phyloP scores from a whole-genome alignment of 164 flowering plant species.

The Tinospora cordifolia region DNA sequence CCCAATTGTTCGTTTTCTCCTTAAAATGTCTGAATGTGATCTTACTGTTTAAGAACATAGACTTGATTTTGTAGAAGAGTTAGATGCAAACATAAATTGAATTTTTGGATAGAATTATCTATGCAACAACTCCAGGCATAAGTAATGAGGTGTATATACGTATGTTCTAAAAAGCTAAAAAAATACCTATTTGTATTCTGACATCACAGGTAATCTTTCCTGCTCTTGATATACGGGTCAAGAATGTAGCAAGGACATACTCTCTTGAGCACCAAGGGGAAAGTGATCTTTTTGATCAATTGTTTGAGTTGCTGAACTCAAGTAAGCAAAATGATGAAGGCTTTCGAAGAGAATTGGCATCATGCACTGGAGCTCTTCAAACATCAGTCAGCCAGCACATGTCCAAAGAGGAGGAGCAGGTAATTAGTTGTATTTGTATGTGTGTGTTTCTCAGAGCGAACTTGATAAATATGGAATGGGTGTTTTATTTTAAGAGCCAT shows the following conservation, averaged over 20 bases:
- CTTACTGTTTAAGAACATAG: too few relatives aligned
- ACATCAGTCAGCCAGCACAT: conserved; percentile 88
- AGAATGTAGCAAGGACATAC: conserved; percentile 87
- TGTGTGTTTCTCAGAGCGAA: background rate
- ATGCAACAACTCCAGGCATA: too few relatives aligned
- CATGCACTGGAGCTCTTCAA: conserved; percentile 73
- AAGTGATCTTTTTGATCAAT: conserved; percentile 71
- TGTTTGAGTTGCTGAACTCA: conserved; percentile 54
- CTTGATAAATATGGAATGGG: background rate
- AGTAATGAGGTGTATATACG: background rate
- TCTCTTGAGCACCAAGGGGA: conserved; percentile 92
- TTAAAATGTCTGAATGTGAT: too few relatives aligned
- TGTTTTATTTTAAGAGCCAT: background rate
- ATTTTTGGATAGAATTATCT: too few relatives aligned
- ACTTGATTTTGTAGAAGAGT: too few relatives aligned
- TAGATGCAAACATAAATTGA: too few relatives aligned
- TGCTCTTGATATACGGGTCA: conserved; percentile 86
- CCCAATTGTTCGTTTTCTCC: too few relatives aligned
- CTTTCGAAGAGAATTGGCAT: conserved; percentile 70
- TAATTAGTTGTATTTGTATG: conserved; percentile 12
- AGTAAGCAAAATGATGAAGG: conserved; percentile 50
- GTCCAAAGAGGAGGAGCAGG: conserved; percentile 98
- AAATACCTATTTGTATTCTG: background rate
- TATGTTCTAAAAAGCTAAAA: too few relatives aligned
- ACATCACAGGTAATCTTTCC: conserved; percentile 83